Conservation (phyloP, 352 stramenopile genomes). For the Phytophthora idaei region DNA sequence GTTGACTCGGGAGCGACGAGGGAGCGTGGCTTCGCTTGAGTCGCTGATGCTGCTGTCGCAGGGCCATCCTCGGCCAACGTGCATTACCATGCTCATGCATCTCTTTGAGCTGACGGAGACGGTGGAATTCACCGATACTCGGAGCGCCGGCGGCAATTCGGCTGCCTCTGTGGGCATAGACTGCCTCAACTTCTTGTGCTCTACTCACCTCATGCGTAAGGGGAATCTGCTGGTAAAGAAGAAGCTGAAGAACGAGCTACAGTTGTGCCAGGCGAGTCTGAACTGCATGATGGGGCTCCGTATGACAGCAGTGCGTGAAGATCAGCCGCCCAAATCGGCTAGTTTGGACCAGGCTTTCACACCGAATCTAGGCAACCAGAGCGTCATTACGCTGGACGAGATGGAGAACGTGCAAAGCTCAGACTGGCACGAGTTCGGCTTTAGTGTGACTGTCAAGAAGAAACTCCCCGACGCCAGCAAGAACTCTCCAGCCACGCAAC, state of each 20-base stretch:
- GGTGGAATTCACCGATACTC: constrained; percentile 77
- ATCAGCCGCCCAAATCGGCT: constrained; percentile 26
- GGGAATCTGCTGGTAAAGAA: constrained; percentile 69
- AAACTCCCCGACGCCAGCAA: constrained; percentile 38
- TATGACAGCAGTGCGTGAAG: constrained; percentile 64
- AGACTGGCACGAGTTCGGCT: constrained; percentile 77
- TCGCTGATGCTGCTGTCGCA: constrained; percentile 70
- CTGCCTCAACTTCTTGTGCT: constrained; percentile 87
- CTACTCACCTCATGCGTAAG: constrained; percentile 79
- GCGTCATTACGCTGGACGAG: constrained; percentile 79
- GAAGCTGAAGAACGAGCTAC: constrained; percentile 83
- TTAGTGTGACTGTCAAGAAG: constrained; percentile 75
- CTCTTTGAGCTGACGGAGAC: constrained; percentile 86
- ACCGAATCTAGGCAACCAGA: constrained; percentile 66
- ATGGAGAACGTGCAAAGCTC: constrained; percentile 76
- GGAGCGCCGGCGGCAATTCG: constrained; percentile 37
- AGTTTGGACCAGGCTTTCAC: constrained; percentile 58
- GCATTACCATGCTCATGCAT: constrained; percentile 81
- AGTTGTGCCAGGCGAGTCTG: constrained; percentile 68
- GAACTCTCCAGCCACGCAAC: constrained; percentile 15
- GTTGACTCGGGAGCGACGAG: constrained; percentile 43
- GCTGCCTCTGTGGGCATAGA: constrained; percentile 77
- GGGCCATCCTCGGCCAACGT: constrained; percentile 74
- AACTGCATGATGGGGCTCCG: constrained; percentile 90
- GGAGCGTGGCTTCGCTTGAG: constrained; percentile 62